Evolutionary conservation across 768 basidiomycete genomes (phyloP).

Genomic region (Trametopsis cervina): DNA sequence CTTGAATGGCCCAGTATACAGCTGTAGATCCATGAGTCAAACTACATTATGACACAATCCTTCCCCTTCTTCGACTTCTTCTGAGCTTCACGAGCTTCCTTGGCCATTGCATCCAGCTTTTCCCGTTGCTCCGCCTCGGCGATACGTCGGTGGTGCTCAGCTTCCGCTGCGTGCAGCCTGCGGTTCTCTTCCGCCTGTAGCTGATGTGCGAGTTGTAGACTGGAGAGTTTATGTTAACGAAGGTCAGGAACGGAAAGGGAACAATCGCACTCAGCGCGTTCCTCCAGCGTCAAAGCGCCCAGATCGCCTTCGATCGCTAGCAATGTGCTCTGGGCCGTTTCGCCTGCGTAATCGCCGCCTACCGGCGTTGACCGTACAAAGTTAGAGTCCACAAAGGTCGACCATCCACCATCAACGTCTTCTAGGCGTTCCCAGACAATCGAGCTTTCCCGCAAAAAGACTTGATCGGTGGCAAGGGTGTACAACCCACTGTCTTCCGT

Average conservation of each 20-base stretch:
- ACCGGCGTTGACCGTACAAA: slow-evolving; percentile 59
- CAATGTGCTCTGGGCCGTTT: slow-evolving; percentile 56
- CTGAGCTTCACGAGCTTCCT: slow-evolving; percentile 27
- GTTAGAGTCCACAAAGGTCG: slow-evolving; percentile 71
- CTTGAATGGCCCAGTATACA: too few relatives aligned
- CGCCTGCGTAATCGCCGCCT: slow-evolving; percentile 77
- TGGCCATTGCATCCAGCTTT: slow-evolving; percentile 9
- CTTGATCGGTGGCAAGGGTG: slow-evolving; percentile 79
- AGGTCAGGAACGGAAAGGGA: slow-evolving; percentile 5
- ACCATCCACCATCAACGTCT: slow-evolving; percentile 76
- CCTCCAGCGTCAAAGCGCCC: slow-evolving; percentile 31
- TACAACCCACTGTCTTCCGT: slow-evolving; percentile 49
- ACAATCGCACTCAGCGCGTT: slow-evolving; percentile 55
- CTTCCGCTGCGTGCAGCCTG: slow-evolving; percentile 26
- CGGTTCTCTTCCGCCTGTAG: slow-evolving; percentile 80
- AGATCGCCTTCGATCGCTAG: slow-evolving; percentile 41
- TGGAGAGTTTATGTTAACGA: slow-evolving; percentile 21
- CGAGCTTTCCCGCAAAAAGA: slow-evolving; percentile 67
- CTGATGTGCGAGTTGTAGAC: slow-evolving; percentile 63
- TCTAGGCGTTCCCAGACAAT: slow-evolving; percentile 90
- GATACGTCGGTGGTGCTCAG: slow-evolving; percentile 29
- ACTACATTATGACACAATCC: slow-evolving; percentile 23
- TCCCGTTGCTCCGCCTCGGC: slow-evolving; percentile 22
- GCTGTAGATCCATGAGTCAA: slow-evolving; percentile 2
- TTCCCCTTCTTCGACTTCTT: slow-evolving; percentile 24